phyloP scores from a whole-genome alignment of 2,329 filamentous ascomycete genomes.

The Cercospora canescens region DNA sequence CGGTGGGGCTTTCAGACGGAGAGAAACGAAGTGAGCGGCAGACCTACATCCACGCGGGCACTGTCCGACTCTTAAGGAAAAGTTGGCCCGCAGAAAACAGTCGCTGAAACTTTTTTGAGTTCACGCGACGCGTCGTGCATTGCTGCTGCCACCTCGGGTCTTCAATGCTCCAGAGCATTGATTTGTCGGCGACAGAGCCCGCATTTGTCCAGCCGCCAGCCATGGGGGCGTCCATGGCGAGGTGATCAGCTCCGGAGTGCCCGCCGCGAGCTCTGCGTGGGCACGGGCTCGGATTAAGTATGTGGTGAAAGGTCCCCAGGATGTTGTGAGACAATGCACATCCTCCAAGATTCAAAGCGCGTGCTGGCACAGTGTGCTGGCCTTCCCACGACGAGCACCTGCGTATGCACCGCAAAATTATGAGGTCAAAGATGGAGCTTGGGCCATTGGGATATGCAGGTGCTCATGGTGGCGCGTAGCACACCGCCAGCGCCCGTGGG shows the following conservation, averaged over 20 bases:
- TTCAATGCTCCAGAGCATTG: background rate
- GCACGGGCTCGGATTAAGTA: background rate
- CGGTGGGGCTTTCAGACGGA: too few species aligned
- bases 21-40: background rate
- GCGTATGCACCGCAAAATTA: background rate
- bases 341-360: background rate
- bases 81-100: background rate
- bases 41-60: background rate
- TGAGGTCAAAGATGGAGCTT: conserved; percentile 1
- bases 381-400: background rate
- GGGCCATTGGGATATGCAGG: conserved; percentile 1
- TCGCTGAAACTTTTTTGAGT: background rate
- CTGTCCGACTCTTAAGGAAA: background rate
- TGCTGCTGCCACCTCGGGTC: background rate
- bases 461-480: background rate
- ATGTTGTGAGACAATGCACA: background rate
- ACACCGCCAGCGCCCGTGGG: background rate
- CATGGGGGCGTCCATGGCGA: background rate
- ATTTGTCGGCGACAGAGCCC: background rate
- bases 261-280: background rate
- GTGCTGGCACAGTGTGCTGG: background rate
- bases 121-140: conserved; percentile 1
- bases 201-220: conserved; percentile 2
- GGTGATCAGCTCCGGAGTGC: background rate
- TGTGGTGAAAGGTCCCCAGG: background rate